Conservation (phyloP, 1,139 yeast species). For the Pichia sp. region DNA sequence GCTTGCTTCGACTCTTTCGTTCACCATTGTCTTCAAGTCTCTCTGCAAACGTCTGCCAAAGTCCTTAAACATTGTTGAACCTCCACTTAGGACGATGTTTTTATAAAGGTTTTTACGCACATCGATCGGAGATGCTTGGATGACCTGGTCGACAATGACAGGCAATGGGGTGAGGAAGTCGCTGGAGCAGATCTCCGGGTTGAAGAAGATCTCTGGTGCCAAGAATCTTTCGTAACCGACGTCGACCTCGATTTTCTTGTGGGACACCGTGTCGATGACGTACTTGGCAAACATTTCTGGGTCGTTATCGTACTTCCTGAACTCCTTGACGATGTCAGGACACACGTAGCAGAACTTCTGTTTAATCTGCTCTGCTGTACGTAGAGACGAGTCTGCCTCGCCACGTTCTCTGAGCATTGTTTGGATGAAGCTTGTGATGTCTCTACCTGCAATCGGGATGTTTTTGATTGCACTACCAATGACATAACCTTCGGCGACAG, state of each 20-base stretch:
- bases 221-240: conserved; percentile 96
- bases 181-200: conserved; percentile 93
- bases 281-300: conserved; percentile 93
- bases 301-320: conserved; percentile 88
- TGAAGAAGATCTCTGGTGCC: conserved; percentile 98
- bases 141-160: conserved; percentile 87
- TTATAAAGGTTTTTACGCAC: conserved; percentile 94
- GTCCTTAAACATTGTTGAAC: conserved; percentile 98
- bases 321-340: conserved; percentile 96
- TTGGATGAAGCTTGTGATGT: conserved; percentile 90
- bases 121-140: conserved; percentile 96
- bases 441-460: conserved; percentile 98
- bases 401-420: conserved; percentile 93
- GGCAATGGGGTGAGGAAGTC: conserved; percentile 97
- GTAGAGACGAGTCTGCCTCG: conserved; percentile 86
- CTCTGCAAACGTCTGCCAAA: conserved; percentile 96
- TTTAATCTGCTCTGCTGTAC: conserved; percentile 94
- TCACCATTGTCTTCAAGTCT: conserved; percentile 82
- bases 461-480: conserved; percentile 96
- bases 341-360: conserved; percentile 96
- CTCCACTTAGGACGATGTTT: conserved; percentile 94
- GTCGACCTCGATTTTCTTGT: conserved; percentile 69
- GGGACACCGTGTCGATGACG: conserved; percentile 77
- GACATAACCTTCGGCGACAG: conserved; percentile 98
- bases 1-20: conserved; percentile 78